Percentiles rank a stretch among this genome's conserved stretches.
Conservation (phyloP, 140 eudicot genomes). For the Eryngium alpinum region DNA sequence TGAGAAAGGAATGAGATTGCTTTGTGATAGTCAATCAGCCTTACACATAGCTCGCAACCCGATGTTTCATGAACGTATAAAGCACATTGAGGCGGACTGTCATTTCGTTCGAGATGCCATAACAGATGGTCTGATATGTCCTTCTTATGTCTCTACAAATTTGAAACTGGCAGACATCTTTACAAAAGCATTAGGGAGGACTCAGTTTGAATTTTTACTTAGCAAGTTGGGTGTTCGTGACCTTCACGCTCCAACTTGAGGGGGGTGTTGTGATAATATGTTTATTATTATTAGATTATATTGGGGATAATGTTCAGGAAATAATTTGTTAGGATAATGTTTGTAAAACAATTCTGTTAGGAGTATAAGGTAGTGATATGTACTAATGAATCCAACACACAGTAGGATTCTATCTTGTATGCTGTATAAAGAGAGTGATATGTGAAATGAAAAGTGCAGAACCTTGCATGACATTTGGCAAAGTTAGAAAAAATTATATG, state of each 20-base stretch:
- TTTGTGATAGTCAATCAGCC: not conserved
- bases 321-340: too few species aligned
- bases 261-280: not conserved
- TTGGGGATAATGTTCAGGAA: too few species aligned
- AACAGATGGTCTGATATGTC: too few species aligned
- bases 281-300: too few species aligned
- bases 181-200: not conserved
- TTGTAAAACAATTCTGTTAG: too few species aligned
- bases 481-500: too few species aligned
- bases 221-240: not conserved
- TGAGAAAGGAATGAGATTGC: not conserved
- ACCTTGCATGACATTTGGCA: too few species aligned
- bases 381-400: too few species aligned
- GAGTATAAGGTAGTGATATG: too few species aligned
- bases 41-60: conserved; percentile 4
- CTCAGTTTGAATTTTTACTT: not conserved
- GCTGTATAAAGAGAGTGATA: too few species aligned
- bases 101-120: not conserved
- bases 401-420: too few species aligned
- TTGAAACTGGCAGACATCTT: not conserved
- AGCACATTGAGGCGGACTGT: conserved; percentile 7
- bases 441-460: too few species aligned
- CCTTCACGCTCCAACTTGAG: conserved; percentile 15
- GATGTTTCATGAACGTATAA: conserved; percentile 12
- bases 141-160: conserved; percentile 13